phyloP scores from a whole-genome alignment of 2,329 filamentous ascomycete species.

The Penicillium nordicum region DNA sequence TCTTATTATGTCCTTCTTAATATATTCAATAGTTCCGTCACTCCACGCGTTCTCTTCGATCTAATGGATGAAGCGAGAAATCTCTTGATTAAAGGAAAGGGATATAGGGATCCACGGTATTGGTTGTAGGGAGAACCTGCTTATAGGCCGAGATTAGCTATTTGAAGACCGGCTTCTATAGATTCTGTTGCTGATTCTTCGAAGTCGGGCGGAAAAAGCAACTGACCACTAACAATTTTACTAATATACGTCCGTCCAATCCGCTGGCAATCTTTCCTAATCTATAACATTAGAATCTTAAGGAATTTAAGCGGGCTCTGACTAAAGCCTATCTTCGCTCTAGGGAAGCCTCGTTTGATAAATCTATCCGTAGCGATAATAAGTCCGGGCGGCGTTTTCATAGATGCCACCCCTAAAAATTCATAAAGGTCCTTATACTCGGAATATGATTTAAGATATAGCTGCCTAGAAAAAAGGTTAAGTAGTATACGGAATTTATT shows the following conservation, averaged over 20 bases:
- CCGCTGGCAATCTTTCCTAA: slow-evolving; percentile 32
- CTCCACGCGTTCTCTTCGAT: no score
- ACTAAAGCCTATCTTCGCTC: slow-evolving; percentile 25
- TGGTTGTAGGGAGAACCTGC: no score
- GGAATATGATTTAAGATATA: slow-evolving; percentile 55
- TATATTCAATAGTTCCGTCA: no score
- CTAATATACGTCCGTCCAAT: slow-evolving; percentile 48
- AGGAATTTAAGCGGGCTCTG: slow-evolving; percentile 45
- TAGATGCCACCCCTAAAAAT: slow-evolving; percentile 20
- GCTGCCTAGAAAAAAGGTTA: slow-evolving; percentile 65
- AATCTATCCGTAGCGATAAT: slow-evolving; percentile 23
- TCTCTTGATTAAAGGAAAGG: no score
- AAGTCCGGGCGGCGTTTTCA: slow-evolving; percentile 18
- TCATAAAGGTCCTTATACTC: slow-evolving; percentile 50
- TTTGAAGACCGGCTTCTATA: no score
- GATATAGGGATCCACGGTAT: no score
- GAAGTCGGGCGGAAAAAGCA: slow-evolving; percentile 20
- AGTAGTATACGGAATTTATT: slow-evolving; percentile 47
- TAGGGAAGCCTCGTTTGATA: slow-evolving; percentile 13
- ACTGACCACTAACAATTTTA: slow-evolving; percentile 37
- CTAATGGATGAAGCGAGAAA: no score
- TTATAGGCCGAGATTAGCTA: no score
- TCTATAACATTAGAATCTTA: slow-evolving; percentile 27
- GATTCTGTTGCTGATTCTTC: no score
- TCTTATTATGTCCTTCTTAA: no score